Base-by-base conservation (phyloP, 192 early-diverging fungal genomes). In the Haplosporangium gracile region DNA sequence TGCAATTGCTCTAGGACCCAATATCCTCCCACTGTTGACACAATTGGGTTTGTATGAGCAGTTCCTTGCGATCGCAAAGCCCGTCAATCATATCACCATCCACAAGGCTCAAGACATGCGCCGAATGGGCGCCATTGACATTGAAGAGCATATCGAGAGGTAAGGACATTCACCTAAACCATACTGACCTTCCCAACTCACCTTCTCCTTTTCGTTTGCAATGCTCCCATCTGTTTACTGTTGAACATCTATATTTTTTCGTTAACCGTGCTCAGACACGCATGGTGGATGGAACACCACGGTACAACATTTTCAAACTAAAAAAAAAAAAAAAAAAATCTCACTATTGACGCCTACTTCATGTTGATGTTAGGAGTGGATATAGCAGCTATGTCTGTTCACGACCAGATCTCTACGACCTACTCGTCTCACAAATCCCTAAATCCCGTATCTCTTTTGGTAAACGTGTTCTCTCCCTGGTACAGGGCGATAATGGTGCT, bases 401-500 rank as follows among this genome's bases (percentile, higher is more conserved):
- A 7, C 32, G 80, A 5, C 72, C 80, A 15, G 45, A 70, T 11
- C 68, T 81, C 26, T 81, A 81, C 45, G 63, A 68, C 29, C 13
- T 81, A 1, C 74, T 81, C 1, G 18, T 26, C 4, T 24, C 20
- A 0, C 40, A 51, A 15, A 40, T 81, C n/a, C 80, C 80, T 4
- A 5, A 22, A 38, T 34, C 75, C 34, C 68, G 53, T 2, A 71
- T 81, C 49, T 74, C 70, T 22, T 75, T 80, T 43, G 68, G 49
- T 1, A 83, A 88, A 22, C 72, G 70, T 39, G 72, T 83, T 24
- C 55, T 75, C 5, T 39, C 70, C 16, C 7, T 82, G 53, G 15
- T 38, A 34, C 53, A 69, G 63, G 15, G 65, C 32, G 74, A 89
- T 7, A 47, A 78, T 42, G 81, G 75, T 36, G 78, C 86, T 29